phyloP scores from a whole-genome alignment of 2,329 filamentous ascomycete species.

The Escovopsis weberi region DNA sequence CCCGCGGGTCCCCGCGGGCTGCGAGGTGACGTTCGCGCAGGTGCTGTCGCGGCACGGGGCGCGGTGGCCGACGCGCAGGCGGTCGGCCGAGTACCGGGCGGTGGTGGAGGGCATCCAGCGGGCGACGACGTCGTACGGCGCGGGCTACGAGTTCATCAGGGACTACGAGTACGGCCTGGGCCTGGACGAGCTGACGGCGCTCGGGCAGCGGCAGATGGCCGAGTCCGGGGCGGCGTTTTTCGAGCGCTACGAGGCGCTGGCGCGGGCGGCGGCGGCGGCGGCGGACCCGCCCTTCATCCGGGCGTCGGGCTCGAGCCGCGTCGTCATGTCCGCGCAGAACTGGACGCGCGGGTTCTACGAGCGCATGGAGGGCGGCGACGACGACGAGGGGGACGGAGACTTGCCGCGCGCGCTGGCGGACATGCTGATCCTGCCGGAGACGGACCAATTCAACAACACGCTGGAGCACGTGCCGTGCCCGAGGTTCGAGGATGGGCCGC shows the following conservation, averaged over 20 bases:
- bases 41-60: slow-evolving; percentile 75
- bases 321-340: slow-evolving; percentile 58
- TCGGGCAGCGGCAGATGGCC: slow-evolving; percentile 54
- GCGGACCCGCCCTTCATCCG: slow-evolving; percentile 48
- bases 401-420: slow-evolving; percentile 32
- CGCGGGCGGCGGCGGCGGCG: slow-evolving; percentile 26
- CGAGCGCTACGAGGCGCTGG: slow-evolving; percentile 51
- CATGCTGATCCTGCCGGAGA: slow-evolving; percentile 59
- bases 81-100: slow-evolving; percentile 47
- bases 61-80: slow-evolving; percentile 60
- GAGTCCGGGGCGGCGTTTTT: slow-evolving; percentile 68
- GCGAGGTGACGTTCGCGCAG: slow-evolving; percentile 65
- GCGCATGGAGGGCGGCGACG: not conserved
- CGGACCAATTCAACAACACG: slow-evolving; percentile 58
- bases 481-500: slow-evolving; percentile 48
- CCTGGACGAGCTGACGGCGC: slow-evolving; percentile 50
- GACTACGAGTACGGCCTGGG: slow-evolving; percentile 59
- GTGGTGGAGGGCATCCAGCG: slow-evolving; percentile 53
- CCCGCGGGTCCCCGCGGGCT: slow-evolving; percentile 46
- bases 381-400: slow-evolving; percentile 6
- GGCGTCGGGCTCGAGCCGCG: slow-evolving; percentile 53
- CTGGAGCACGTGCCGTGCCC: slow-evolving; percentile 61
- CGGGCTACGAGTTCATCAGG: slow-evolving; percentile 54
- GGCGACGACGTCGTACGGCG: slow-evolving; percentile 39
- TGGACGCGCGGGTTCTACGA: slow-evolving; percentile 58